Conservation (phyloP, 176 grass and related monocot species). For the Zea mays region DNA sequence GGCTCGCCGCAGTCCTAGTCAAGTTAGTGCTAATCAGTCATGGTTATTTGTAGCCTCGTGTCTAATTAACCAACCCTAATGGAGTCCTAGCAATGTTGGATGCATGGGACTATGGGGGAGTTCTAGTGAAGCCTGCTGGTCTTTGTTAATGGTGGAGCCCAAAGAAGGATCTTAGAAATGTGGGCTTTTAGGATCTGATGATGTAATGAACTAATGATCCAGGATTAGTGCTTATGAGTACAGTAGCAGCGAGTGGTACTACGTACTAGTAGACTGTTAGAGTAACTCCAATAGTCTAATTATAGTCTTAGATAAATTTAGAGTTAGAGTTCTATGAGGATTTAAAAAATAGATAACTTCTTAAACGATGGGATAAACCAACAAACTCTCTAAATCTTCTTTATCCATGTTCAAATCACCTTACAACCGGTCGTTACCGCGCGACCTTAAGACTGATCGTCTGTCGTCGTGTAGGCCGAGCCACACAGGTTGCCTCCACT, state of each 20-base stretch:
- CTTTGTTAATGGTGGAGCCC: conserved; percentile 15
- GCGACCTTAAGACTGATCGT: too few species aligned
- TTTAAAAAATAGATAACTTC: too few species aligned
- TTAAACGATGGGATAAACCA: too few species aligned
- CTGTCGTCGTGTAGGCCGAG: too few species aligned
- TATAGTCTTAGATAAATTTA: too few species aligned
- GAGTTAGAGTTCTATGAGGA: too few species aligned
- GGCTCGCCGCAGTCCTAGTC: conserved; percentile 29
- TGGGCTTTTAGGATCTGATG: conserved; percentile 17
- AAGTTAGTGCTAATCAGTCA: not conserved
- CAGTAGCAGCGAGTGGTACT: too few species aligned
- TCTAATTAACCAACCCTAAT: conserved; percentile 40
- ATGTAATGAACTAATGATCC: not conserved
- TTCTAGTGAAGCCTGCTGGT: not conserved
- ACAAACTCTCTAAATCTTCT: too few species aligned
- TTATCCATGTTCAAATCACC: too few species aligned
- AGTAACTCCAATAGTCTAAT: not conserved
- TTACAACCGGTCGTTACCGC: too few species aligned
- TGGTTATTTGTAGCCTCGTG: not conserved
- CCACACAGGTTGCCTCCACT: too few species aligned
- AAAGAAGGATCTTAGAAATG: not conserved
- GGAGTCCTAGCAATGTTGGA: not conserved
- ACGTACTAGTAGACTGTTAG: not conserved
- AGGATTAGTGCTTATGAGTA: conserved; percentile 2
- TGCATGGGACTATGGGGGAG: not conserved